Base-by-base conservation (phyloP, 768 basidiomycete genomes). In the Xerocomellus amylosporus region DNA sequence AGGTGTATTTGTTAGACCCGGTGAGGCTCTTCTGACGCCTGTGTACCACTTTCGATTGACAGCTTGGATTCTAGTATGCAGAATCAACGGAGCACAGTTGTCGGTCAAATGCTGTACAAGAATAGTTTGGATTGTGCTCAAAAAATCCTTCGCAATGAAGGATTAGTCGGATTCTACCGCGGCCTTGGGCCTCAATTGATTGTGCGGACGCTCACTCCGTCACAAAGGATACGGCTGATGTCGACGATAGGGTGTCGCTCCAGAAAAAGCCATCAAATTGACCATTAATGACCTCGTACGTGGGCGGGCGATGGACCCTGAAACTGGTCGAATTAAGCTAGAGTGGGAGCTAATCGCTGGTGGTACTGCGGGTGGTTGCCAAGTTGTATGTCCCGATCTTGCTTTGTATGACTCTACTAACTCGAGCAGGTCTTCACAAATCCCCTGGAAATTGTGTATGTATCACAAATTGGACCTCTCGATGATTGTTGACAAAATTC, bases 261-360 rank as follows among this genome's bases (percentile, higher is more conserved):
- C 93, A 12, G 93, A 97, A 72, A 97, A 97, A 76, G 97, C 97
- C 12, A 97, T 99, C 73, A 99, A 99, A 71, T 74, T 99, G 56
- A 97, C 97, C 2, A 88, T 99, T 45, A 98, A 98, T 74, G 96
- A 97, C 67, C 73, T 96, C 51, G 79, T 99, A 22, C 86, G 97
- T 33, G 78, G 82, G 24, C 81, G 83, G 47, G 85, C 87, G 10
- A 96, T 85, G 74, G 94, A 99, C 72, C 92, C 94, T 22, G 93
- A 96, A 71, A 99, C 97, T 10, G 97, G 97, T 13, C 82, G 93
- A 51, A 99, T 99, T 71, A 83, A 86, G 54, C 66, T 97, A n/a
- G 63, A 64, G n/a, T 94, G 92, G 90, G 97, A 99, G 73, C 62
- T 98, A 17, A 54, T 90, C 6, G 96, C 96, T 33, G 97, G 97